Evolutionary conservation across 352 stramenopile species (phyloP).

Genomic region (Phytopythium chamaehyphon): DNA sequence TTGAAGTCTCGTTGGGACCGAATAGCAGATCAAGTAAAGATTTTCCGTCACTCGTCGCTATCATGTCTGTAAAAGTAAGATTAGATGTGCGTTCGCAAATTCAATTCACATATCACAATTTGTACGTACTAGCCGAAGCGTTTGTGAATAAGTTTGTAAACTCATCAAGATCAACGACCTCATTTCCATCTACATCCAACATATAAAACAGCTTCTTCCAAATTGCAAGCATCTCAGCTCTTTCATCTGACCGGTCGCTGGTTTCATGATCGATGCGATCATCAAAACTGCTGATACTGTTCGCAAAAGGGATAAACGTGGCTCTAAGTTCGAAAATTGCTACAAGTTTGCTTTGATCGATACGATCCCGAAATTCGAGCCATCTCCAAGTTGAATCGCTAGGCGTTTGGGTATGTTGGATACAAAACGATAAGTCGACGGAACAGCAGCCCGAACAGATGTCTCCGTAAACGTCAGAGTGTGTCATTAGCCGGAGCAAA

Average conservation of each 20-base stretch:
- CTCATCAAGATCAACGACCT: constrained; percentile 48
- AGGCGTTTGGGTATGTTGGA: too few species aligned
- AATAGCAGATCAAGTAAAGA: constrained; percentile 37
- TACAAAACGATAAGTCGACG: background rate
- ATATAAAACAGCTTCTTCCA: constrained; percentile 78
- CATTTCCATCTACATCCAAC: constrained; percentile 51
- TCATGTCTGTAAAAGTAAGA: constrained; percentile 23
- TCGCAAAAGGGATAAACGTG: too few species aligned
- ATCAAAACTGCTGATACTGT: too few species aligned
- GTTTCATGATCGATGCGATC: too few species aligned
- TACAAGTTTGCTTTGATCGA: constrained; percentile 1
- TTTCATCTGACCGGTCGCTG: too few species aligned
- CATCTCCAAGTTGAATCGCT: too few species aligned
- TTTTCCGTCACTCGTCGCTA: constrained; percentile 29
- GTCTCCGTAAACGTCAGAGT: background rate
- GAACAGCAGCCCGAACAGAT: background rate
- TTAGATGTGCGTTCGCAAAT: background rate
- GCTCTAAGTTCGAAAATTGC: too few species aligned
- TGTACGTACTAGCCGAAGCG: constrained; percentile 28
- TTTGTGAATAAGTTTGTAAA: constrained; percentile 42
- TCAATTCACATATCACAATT: background rate
- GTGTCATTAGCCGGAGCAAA: background rate
- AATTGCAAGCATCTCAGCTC: constrained; percentile 21
- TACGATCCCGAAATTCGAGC: background rate
- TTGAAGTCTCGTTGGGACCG: background rate